Evolutionary conservation across 2,329 filamentous ascomycete genomes (phyloP), one percentile per base, ranked within the genome.

Genomic region (Fusarium guadeloupense): DNA sequence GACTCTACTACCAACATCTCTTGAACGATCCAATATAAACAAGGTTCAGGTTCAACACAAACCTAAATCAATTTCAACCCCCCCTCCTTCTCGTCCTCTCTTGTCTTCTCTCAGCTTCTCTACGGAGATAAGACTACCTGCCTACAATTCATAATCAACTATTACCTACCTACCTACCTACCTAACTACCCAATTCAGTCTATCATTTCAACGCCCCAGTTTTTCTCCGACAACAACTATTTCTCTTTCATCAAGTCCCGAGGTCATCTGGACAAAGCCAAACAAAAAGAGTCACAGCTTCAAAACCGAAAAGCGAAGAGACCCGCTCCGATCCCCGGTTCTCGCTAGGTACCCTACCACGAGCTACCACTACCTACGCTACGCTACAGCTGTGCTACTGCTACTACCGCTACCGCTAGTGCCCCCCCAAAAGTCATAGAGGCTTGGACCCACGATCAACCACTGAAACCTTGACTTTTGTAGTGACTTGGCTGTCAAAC

Each of bases 391-490:
- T n/a, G n/a, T n/a, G n/a, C n/a, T n/a, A 52, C 26, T 26, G 35
- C 28, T 28, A 59, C 28, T 40, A 59, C 53, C 33, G 31, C 6
- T 34, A 12, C 17, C 20, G 14, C 34, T 35, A 35, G 34, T 20
- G 34, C 31, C 38, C 8, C 16, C 31, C 21, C 43, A 39, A 25
- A 33, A 21, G 38, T 33, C 31, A 46, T 26, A 49, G 33, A 49
- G 46, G 46, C 13, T 28, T 60, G 59, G 62, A 66, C 62, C 62
- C 62, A 65, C 62, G 57, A 65, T 57, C 50, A 65, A 59, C 59
- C 51, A 45, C 46, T 51, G 28, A 13, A 44, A 47, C 39, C 47
- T n/a, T n/a, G n/a, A n/a, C n/a, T n/a, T n/a, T n/a, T n/a, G n/a
- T n/a, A n/a, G n/a, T n/a, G n/a, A n/a, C 62, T 65, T 46, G 60